These are phyloP conservation scores for Dendrobium chrysotoxum DNA, from an alignment of 106 monocot species.

Conservation along the genomic window DNA sequence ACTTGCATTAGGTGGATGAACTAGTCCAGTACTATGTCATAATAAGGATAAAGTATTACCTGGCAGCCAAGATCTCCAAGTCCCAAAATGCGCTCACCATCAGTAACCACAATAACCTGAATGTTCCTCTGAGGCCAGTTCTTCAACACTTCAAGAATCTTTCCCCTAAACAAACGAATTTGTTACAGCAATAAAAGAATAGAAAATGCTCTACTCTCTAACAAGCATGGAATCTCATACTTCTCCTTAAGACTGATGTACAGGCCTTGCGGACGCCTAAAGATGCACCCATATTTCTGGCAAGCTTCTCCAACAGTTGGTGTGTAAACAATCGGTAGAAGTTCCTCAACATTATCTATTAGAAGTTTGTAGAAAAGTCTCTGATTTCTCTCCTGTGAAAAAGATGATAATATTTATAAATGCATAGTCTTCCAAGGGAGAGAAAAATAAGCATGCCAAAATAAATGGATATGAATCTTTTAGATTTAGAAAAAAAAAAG, in stretches of 20 bases:
- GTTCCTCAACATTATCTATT: slow-evolving; percentile 85
- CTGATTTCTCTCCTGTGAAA: slow-evolving; percentile 72
- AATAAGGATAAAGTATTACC: slow-evolving; percentile 23
- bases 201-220: background rate
- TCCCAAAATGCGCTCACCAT: slow-evolving; percentile 93
- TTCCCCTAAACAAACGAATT: slow-evolving; percentile 45
- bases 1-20: background rate
- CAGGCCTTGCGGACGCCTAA: slow-evolving; percentile 75
- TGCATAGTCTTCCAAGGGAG: background rate
- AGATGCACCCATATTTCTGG: slow-evolving; percentile 90
- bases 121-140: slow-evolving; percentile 95
- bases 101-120: slow-evolving; percentile 96
- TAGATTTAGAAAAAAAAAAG: too few relatives aligned
- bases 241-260: slow-evolving; percentile 61
- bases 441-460: background rate
- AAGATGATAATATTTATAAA: background rate
- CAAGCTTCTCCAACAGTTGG: slow-evolving; percentile 94
- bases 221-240: slow-evolving; percentile 3
- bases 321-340: slow-evolving; percentile 88
- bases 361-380: slow-evolving; percentile 95
- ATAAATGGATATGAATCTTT: background rate
- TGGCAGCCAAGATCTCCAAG: slow-evolving; percentile 99
- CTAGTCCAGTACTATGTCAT: background rate
- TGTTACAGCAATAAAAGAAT: background rate
- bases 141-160: slow-evolving; percentile 77